phyloP scores from a whole-genome alignment of 2,329 filamentous ascomycete genomes.

The Tolypocladium pustulatum region DNA sequence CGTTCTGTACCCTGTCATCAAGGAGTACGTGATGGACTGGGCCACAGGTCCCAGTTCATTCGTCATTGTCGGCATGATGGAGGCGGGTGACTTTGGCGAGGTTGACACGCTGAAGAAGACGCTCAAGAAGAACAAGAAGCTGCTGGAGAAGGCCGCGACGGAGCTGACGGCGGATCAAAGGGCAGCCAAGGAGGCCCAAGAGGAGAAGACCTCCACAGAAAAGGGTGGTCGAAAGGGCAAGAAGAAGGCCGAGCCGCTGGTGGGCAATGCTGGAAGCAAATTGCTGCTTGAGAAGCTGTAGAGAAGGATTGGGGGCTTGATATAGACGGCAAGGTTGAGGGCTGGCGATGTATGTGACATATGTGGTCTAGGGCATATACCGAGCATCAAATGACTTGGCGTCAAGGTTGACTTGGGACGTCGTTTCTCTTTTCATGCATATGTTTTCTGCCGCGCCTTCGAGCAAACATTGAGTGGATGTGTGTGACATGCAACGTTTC shows the following conservation, averaged over 20 bases:
- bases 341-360: neutral
- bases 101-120: slow-evolving; percentile 56
- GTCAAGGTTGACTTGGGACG: neutral
- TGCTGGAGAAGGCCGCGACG: slow-evolving; percentile 55
- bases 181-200: slow-evolving; percentile 37
- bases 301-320: neutral
- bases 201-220: slow-evolving; percentile 28
- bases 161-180: slow-evolving; percentile 46
- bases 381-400: slow-evolving; percentile 1
- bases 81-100: slow-evolving; percentile 60
- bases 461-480: neutral
- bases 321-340: neutral
- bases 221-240: slow-evolving; percentile 32
- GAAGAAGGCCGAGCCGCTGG: slow-evolving; percentile 31
- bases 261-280: slow-evolving; percentile 53
- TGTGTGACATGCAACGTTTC: neutral
- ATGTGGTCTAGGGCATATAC: neutral
- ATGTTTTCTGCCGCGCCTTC: neutral
- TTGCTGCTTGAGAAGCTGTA: slow-evolving; percentile 49
- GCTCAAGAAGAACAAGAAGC: slow-evolving; percentile 63
- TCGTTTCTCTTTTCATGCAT: neutral
- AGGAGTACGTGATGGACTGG: slow-evolving; percentile 67
- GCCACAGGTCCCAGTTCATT: slow-evolving; percentile 80
- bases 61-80: slow-evolving; percentile 70
- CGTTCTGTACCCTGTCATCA: slow-evolving; percentile 72